phyloP scores from a whole-genome alignment of 768 basidiomycete species.

The Amylocystis lapponica region DNA sequence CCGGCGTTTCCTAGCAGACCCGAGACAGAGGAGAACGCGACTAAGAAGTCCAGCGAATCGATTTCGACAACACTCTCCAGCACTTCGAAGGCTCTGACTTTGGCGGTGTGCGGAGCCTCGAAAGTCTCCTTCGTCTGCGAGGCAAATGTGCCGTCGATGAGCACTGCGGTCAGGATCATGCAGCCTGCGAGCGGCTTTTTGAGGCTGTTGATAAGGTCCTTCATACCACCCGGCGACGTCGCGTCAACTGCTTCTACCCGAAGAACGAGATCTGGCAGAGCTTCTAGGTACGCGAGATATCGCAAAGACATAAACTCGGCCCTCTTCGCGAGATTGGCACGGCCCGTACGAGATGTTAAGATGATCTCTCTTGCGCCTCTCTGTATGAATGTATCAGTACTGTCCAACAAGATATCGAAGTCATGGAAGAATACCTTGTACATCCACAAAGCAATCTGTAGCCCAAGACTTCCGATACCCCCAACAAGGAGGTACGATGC shows the following conservation, averaged over 20 bases:
- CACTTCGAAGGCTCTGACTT: constrained; percentile 6
- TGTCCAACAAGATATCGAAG: constrained; percentile 28
- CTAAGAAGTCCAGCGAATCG: constrained; percentile 10
- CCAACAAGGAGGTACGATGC: constrained; percentile 35
- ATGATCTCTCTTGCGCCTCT: constrained; percentile 16
- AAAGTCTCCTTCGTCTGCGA: constrained; percentile 10
- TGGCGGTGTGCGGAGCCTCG: constrained; percentile 3
- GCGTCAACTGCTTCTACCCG: constrained; percentile 8
- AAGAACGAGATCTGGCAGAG: constrained; percentile 2
- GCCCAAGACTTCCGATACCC: constrained; percentile 35
- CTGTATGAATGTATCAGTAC: constrained; percentile 39
- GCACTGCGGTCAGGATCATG: constrained; percentile 10
- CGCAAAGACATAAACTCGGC: constrained; percentile 2
- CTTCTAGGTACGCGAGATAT: constrained; percentile 7
- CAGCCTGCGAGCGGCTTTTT: constrained; percentile 12
- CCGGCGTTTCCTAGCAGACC: constrained; percentile 11
- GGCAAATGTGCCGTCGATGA: constrained; percentile 10
- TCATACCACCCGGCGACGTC: constrained; percentile 1
- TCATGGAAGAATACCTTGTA: no score
- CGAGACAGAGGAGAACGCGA: constrained; percentile 16
- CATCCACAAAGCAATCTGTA: constrained; percentile 36
- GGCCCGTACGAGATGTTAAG: constrained; percentile 14
- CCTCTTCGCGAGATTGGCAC: not conserved
- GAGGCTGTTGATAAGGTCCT: not conserved
- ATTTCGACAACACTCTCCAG: constrained; percentile 6